Conservation (phyloP, 306 rosid genomes). For the Luffa aegyptiaca region DNA sequence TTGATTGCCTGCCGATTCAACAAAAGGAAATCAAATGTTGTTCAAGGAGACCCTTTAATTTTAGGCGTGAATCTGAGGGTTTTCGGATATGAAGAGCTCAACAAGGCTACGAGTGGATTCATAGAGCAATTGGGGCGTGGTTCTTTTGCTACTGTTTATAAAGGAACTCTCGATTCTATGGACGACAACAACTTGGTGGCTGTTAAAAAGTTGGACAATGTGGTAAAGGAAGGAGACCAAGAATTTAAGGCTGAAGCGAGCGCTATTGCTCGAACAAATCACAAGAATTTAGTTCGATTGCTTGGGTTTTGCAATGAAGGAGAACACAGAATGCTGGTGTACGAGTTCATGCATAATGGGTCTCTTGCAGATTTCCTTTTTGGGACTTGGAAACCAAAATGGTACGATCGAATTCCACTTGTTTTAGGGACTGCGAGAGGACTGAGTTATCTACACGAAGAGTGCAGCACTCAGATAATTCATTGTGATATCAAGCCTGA, state of each 20-base stretch:
- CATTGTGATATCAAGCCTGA: conserved; percentile 46
- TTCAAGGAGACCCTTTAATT: background rate
- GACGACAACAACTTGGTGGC: background rate
- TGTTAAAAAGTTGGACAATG: background rate
- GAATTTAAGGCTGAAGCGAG: background rate
- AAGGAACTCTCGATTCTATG: background rate
- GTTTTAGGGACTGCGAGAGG: conserved; percentile 5
- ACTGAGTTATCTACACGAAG: conserved; percentile 29
- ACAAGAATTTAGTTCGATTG: background rate
- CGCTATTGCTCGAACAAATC: conserved; percentile 3
- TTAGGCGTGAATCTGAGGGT: background rate
- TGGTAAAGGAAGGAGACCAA: background rate
- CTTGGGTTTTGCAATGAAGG: background rate
- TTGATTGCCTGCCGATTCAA: conserved; percentile 1
- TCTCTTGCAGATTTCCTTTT: background rate
- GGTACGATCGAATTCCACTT: background rate
- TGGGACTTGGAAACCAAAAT: background rate
- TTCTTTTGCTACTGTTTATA: conserved; percentile 1
- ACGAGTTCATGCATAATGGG: background rate
- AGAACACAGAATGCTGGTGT: background rate
- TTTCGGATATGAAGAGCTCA: conserved; percentile 1
- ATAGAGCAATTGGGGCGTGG: background rate
- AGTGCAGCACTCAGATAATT: conserved; percentile 27
- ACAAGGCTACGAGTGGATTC: conserved; percentile 1
- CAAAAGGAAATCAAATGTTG: background rate